Evolutionary conservation across 495 filamentous ascomycete species (phyloP).

Genomic region (Podospora appendiculata): DNA sequence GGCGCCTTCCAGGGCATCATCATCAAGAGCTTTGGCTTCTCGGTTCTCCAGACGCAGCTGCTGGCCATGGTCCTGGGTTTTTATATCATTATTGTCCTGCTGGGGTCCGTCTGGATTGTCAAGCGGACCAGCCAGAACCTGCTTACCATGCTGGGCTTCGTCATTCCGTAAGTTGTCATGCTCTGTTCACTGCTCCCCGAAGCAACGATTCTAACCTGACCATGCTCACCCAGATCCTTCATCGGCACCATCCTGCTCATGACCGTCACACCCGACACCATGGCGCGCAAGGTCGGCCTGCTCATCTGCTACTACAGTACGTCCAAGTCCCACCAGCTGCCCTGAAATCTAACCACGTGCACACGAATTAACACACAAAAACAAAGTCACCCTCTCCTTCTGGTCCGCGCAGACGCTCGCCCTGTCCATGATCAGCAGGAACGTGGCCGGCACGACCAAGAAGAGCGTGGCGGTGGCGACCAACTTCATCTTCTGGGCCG

Average conservation of each 20-base stretch:
- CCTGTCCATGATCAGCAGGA: constrained; percentile 43
- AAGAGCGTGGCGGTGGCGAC: constrained; percentile 39
- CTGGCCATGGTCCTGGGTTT: constrained; percentile 63
- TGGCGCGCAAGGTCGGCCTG: constrained; percentile 38
- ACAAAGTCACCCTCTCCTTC: constrained; percentile 41
- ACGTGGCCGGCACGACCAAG: constrained; percentile 50
- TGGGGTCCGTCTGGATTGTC: constrained; percentile 56
- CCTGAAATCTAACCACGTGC: neutral
- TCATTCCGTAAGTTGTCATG: constrained; percentile 50
- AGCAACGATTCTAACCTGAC: neutral
- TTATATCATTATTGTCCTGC: constrained; percentile 60
- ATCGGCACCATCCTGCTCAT: constrained; percentile 51
- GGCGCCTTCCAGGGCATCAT: constrained; percentile 62
- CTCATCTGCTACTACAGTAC: constrained; percentile 46
- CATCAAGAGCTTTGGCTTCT: constrained; percentile 42
- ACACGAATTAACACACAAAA: too few species aligned
- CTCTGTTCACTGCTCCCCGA: neutral
- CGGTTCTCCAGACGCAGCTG: constrained; percentile 45
- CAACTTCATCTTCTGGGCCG: constrained; percentile 43
- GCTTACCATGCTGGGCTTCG: constrained; percentile 53
- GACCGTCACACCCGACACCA: constrained; percentile 38
- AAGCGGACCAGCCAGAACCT: constrained; percentile 57
- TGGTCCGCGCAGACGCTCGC: constrained; percentile 49
- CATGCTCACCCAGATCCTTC: constrained; percentile 29
- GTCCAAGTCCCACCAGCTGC: neutral